These are phyloP conservation scores for Xanthoparmelia taractica DNA, from an alignment of 495 filamentous ascomycete species.

Conservation along the genomic window DNA sequence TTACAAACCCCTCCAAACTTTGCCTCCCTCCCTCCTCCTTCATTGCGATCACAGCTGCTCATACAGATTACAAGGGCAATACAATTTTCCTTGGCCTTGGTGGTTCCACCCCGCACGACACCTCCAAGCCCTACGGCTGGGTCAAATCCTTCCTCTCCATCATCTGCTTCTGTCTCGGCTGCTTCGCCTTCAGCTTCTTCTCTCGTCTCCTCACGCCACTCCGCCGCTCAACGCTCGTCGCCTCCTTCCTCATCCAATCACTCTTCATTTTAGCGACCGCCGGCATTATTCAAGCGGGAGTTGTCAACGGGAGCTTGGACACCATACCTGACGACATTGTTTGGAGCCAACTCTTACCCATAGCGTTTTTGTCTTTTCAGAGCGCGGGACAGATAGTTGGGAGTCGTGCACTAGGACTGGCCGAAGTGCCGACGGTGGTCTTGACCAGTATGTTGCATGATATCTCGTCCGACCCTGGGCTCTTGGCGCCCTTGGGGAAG, in stretches of 20 bases:
- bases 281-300: slow-evolving; percentile 44
- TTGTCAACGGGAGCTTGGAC: slow-evolving; percentile 34
- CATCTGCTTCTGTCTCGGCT: slow-evolving; percentile 47
- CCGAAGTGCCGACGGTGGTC: slow-evolving; percentile 67
- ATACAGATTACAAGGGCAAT: slow-evolving; percentile 36
- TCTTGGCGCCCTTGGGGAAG: slow-evolving; percentile 37
- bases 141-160: slow-evolving; percentile 55
- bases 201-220: slow-evolving; percentile 35
- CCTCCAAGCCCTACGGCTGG: slow-evolving; percentile 50
- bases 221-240: slow-evolving; percentile 44
- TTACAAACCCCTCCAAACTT: background rate
- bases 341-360: slow-evolving; percentile 41
- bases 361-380: slow-evolving; percentile 63
- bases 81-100: slow-evolving; percentile 61
- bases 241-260: slow-evolving; percentile 51
- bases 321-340: slow-evolving; percentile 30
- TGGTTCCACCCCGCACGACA: slow-evolving; percentile 39
- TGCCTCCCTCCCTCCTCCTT: background rate
- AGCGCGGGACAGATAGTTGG: slow-evolving; percentile 62
- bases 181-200: slow-evolving; percentile 38
- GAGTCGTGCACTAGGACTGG: slow-evolving; percentile 53
- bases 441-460: slow-evolving; percentile 66
- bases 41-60: background rate
- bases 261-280: slow-evolving; percentile 50
- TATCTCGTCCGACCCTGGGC: slow-evolving; percentile 51